Evolutionary conservation across 1,284 basidiomycete species (phyloP), one percentile per base, ranked within the genome.

Genomic region (Melanopsichium pennsylvanicum): DNA sequence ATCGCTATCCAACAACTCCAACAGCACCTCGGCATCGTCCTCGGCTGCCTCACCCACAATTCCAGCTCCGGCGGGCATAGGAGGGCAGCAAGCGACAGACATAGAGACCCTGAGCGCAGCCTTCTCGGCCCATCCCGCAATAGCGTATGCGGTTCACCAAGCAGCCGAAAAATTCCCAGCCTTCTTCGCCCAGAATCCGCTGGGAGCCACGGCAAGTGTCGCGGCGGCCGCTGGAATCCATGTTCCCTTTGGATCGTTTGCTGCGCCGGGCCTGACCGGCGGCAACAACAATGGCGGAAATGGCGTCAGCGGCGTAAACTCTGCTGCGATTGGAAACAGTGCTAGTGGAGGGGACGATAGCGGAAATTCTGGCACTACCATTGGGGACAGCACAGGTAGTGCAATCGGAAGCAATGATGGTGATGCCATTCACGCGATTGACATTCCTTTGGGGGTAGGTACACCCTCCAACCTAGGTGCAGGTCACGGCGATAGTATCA

Each of bases 161-260:
- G 64, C 64, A 5, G 64, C 64, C 2, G 64, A 68, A 27, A 68
- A 68, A 54, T 68, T 52, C 37, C 64, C 64, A 3, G 64, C 58
- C 2, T 68, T 57, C 38, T 68, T 68, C 18, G 64, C 64, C 8
- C 64, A 68, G 37, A 46, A 68, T n/a, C 64, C 64, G 7, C 22
- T 68, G n/a, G 64, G 57, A 11, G 64, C 64, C 1, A 68, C 58
- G 0, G 64, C 64, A 10, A 45, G 40, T 5, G 64, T 68, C 2
- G 64, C 64, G 2, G 64, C 64, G 0, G 64, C 64, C 1, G 64
- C 64, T 16, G 64, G 64, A 5, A 61, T 68, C 5, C 52, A 51
- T 6, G 46, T 45, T 27, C 64, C 64, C 7, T 68, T 68, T 10
- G 58, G 26, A n/a, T n/a, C n/a, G n/a, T n/a, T n/a, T n/a, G n/a